Conservation (phyloP, 202 grass and related monocot species). For the Brachypodium distachyon region DNA sequence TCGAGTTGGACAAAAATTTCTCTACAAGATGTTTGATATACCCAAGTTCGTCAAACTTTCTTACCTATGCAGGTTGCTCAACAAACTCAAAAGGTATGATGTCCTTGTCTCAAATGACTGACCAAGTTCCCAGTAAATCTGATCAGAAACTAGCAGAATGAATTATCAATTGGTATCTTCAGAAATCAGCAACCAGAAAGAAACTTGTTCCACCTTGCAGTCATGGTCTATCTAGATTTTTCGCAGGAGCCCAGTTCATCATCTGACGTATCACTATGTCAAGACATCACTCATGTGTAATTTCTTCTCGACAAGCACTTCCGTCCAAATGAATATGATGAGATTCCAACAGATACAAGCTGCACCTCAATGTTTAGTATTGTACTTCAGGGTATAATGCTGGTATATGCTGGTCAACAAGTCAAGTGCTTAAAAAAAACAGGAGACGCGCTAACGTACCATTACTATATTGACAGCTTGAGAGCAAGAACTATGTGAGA, state of each 20-base stretch:
- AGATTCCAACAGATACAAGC: slow-evolving; percentile 4
- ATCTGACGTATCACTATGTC: not conserved
- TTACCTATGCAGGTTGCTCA: not conserved
- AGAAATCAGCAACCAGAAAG: not conserved
- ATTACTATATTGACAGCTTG: slow-evolving; percentile 26
- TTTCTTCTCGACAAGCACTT: not conserved
- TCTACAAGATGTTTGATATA: not conserved
- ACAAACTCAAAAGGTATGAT: not conserved
- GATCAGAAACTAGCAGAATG: not conserved
- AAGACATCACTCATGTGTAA: not conserved
- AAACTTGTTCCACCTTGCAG: not conserved
- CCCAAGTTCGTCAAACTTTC: slow-evolving; percentile 23
- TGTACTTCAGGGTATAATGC: slow-evolving; percentile 14
- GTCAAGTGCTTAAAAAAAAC: not conserved
- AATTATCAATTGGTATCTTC: slow-evolving; percentile 17
- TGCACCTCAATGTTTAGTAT: not conserved
- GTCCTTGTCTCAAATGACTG: slow-evolving; percentile 9
- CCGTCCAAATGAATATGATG: not conserved
- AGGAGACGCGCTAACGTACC: not conserved
- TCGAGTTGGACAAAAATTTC: not conserved
- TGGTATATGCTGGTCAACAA: slow-evolving; percentile 14
- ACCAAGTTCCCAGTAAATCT: slow-evolving; percentile 5
- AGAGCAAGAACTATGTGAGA: slow-evolving; percentile 10
- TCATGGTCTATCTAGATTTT: not conserved
- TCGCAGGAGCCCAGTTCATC: not conserved